Base-by-base conservation (phyloP, 2,329 filamentous ascomycete genomes). In the Neoscytalidium dimidiatum region DNA sequence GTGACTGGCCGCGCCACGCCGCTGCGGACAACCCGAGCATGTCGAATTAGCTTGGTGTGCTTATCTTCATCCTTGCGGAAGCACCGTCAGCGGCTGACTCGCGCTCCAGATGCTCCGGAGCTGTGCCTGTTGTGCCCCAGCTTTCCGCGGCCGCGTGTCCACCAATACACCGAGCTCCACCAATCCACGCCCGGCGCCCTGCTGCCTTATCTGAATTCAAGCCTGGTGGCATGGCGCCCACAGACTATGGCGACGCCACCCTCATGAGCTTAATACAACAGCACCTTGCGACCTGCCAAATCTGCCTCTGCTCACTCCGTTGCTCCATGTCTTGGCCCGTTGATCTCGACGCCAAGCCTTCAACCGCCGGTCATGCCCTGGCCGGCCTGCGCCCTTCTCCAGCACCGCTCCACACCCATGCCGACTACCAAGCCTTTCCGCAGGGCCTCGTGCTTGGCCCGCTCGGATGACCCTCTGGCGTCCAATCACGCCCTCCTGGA, bases 31-130 rank as follows among this genome's bases (percentile, higher is more conserved):
- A 35, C 3, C 17, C 51, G 51, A 43, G 33, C 52, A 57, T 21
- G 52, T 43, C 33, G 31, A 19, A 29, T 35, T 57, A 28, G 53
- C 53, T 58, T 60, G 51, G 49, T 53, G 43, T 64, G 61, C 61
- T 64, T 64, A 64, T 64, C 61, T 44, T 38, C 19, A 60, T 31
- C 49, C 49, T 56, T 44, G 61, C 35, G 60, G 17, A 49, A 23
- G 28, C 44, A 41, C 38, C 48, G 60, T 53, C 60, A 63, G 60
- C 60, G 60, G 60, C 60, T 63, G 60, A 64, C 51, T 60, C 56
- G 56, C 56, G 26, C 56, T n/a, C 52, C 52, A 57, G 52, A 41
- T 21, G 33, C 33, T 35, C 21, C 52, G 52, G 52, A 33, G 33
- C 14, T 41, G 52, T 57, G 52, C 52, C 52, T 57, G 19, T 41